These are phyloP conservation scores for Nidularia pulvinata DNA, from an alignment of 768 basidiomycete genomes.

Conservation along the genomic window DNA sequence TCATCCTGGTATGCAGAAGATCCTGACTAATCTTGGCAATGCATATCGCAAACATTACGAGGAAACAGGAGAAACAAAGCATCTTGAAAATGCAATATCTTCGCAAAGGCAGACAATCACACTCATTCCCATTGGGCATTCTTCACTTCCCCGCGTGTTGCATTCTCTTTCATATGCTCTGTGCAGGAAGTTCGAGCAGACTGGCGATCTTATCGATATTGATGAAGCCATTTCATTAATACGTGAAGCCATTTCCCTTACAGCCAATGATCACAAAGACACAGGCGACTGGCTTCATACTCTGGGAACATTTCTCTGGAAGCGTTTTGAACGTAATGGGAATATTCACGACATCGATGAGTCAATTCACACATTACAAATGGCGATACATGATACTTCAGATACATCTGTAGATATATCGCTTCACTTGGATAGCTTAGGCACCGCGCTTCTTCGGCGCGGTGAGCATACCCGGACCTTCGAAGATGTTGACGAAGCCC, in stretches of 20 bases:
- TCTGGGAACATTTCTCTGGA: not conserved
- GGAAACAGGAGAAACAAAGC: not conserved
- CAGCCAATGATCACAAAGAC: not conserved
- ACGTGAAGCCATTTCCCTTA: not conserved
- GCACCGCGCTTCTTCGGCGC: not conserved
- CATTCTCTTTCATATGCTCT: not conserved
- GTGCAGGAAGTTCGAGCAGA: not conserved
- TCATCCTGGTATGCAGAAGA: not conserved
- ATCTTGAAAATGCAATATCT: not conserved
- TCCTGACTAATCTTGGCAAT: not conserved
- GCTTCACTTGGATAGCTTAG: not conserved
- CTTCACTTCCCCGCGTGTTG: not conserved
- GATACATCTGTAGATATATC: not conserved
- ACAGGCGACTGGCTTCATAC: not conserved
- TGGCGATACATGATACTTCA: not conserved
- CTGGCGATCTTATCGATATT: not conserved
- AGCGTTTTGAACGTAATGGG: not conserved
- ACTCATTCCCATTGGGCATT: not conserved
- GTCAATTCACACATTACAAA: not conserved
- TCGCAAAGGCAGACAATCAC: not conserved
- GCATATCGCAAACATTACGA: not conserved
- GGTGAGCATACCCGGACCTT: not conserved
- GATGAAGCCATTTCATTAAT: not conserved
- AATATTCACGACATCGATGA: not conserved
- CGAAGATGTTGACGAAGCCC: constrained; percentile 1